phyloP scores from a whole-genome alignment of 1,284 basidiomycete genomes.

The Malassezia furfur region DNA sequence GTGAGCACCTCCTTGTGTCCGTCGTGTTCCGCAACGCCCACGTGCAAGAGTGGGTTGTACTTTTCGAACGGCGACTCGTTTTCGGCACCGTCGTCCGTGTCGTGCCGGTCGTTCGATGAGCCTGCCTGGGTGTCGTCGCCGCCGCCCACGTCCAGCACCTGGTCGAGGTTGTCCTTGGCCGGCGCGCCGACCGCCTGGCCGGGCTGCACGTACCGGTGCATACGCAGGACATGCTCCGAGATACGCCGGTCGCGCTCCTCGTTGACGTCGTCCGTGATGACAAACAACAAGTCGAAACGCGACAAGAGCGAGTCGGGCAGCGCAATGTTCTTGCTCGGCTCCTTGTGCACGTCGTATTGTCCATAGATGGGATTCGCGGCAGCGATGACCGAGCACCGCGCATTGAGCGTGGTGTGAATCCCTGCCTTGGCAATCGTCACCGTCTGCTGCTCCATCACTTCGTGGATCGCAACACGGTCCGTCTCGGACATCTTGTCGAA shows the following conservation, averaged over 20 bases:
- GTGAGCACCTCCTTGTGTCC: constrained; percentile 67
- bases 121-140: constrained; percentile 12
- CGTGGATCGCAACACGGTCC: constrained; percentile 98
- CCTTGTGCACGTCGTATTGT: constrained; percentile 98
- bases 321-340: constrained; percentile 96
- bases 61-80: constrained; percentile 61
- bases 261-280: constrained; percentile 96
- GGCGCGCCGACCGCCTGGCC: constrained; percentile 83
- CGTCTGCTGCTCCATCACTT: constrained; percentile 97
- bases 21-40: constrained; percentile 55
- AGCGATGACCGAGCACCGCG: constrained; percentile 91
- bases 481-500: constrained; percentile 99
- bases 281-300: constrained; percentile 96
- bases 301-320: constrained; percentile 95
- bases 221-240: constrained; percentile 91
- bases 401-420: constrained; percentile 95
- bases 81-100: constrained; percentile 3
- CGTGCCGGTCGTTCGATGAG: constrained; percentile 1
- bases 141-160: constrained; percentile 42
- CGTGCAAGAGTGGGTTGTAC: constrained; percentile 87
- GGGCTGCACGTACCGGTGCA: constrained; percentile 92
- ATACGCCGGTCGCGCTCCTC: constrained; percentile 87
- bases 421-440: constrained; percentile 99
- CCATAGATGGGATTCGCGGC: constrained; percentile 99
- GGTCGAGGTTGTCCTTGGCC: constrained; percentile 69